Conservation (phyloP, 768 basidiomycete species). For the Lyophyllum shimeji region DNA sequence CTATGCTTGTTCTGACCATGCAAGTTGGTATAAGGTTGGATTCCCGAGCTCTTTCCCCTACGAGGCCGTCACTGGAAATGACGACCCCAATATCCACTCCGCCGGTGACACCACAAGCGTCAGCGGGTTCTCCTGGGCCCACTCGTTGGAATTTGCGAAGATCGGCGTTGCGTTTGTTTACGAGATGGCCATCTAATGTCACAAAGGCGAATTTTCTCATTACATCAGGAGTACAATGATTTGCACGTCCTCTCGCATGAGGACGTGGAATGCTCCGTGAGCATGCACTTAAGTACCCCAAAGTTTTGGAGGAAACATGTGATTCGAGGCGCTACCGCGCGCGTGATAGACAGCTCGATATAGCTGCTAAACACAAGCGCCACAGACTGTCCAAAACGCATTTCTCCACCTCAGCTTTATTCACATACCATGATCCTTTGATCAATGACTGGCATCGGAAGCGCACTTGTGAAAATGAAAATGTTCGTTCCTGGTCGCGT, state of each 20-base stretch:
- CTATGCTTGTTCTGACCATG: conserved; percentile 46
- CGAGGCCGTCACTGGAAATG: conserved; percentile 39
- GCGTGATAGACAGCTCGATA: too few species aligned
- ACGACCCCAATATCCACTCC: conserved; percentile 45
- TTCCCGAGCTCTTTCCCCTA: conserved; percentile 41
- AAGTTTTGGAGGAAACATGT: too few species aligned
- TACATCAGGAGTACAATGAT: neutral
- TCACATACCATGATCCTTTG: neutral
- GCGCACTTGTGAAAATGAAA: neutral
- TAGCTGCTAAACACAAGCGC: too few species aligned
- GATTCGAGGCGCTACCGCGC: too few species aligned
- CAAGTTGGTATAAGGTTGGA: conserved; percentile 44
- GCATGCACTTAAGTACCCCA: too few species aligned
- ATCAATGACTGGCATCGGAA: neutral
- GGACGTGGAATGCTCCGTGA: too few species aligned
- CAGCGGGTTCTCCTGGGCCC: conserved; percentile 46
- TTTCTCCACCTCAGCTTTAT: too few species aligned
- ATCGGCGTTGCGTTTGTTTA: conserved; percentile 57
- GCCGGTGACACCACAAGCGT: conserved; percentile 44
- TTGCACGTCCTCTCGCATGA: neutral
- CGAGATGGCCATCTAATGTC: conserved; percentile 37
- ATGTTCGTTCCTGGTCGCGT: neutral
- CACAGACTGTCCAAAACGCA: too few species aligned
- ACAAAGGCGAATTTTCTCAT: too few species aligned
- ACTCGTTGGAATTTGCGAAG: conserved; percentile 62